Percentiles rank a stretch among this genome's conserved stretches.
Conservation (phyloP, 176 grass and related monocot genomes). For the Saccharum spontaneum region DNA sequence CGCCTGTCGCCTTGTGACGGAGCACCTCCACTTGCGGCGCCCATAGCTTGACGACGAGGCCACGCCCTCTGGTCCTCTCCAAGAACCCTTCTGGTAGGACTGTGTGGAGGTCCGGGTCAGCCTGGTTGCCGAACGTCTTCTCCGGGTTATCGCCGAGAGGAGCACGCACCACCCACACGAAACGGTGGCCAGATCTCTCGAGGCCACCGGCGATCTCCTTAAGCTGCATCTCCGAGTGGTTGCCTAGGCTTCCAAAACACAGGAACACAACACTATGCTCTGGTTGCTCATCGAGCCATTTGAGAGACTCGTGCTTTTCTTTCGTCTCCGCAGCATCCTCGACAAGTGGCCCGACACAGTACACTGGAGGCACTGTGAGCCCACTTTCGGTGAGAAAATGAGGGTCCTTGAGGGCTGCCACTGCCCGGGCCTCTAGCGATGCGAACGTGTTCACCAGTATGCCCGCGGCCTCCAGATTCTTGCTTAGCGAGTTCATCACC, state of each 20-base stretch:
- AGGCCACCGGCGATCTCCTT: slow-evolving; percentile 47
- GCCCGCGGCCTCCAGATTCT: not conserved
- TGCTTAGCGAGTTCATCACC: not conserved
- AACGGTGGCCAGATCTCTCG: slow-evolving; percentile 46
- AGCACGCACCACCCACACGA: slow-evolving; percentile 44
- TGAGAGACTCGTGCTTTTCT: slow-evolving; percentile 34
- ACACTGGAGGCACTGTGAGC: not conserved
- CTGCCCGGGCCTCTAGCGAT: not conserved
- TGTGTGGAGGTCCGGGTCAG: not conserved
- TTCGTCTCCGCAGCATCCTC: not conserved
- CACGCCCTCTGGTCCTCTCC: slow-evolving; percentile 21
- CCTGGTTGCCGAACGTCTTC: not conserved
- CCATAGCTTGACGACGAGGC: slow-evolving; percentile 45
- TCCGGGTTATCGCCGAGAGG: slow-evolving; percentile 1
- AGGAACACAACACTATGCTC: slow-evolving; percentile 48
- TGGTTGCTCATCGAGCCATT: slow-evolving; percentile 57
- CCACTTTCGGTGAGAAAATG: not conserved
- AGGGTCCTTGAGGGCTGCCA: not conserved
- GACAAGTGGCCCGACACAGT: slow-evolving; percentile 35
- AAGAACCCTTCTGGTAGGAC: slow-evolving; percentile 39
- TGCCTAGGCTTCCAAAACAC: slow-evolving; percentile 43
- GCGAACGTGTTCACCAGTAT: slow-evolving; percentile 37
- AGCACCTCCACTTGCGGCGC: not conserved
- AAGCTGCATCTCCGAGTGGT: not conserved
- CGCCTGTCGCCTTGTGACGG: not conserved